Evolutionary conservation across 352 stramenopile species (phyloP).

Genomic region (Globisporangium spiculum): DNA sequence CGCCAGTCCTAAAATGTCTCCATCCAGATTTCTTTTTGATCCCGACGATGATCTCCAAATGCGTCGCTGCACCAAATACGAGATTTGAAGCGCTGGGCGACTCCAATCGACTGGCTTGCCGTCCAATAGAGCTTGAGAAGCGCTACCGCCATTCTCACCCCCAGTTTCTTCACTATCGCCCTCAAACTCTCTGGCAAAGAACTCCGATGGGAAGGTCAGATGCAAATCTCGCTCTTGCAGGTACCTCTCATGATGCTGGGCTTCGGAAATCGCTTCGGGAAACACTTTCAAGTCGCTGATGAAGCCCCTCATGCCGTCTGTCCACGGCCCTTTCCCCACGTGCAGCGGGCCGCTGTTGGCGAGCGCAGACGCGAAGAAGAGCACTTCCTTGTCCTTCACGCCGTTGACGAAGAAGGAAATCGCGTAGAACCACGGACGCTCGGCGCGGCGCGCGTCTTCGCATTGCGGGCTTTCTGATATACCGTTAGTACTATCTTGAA

Average conservation of each 20-base stretch:
- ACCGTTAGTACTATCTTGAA: background rate
- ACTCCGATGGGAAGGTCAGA: constrained; percentile 20
- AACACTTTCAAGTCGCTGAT: constrained; percentile 57
- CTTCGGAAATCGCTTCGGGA: constrained; percentile 21
- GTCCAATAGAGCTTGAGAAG: no score
- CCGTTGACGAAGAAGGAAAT: constrained; percentile 66
- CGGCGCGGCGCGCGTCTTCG: background rate
- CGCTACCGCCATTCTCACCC: no score
- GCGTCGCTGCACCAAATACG: constrained; percentile 35
- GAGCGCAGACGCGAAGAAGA: constrained; percentile 41
- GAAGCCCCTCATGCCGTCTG: constrained; percentile 60
- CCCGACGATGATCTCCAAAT: background rate
- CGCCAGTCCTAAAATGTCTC: background rate
- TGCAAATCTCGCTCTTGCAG: constrained; percentile 24
- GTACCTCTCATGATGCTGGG: constrained; percentile 29
- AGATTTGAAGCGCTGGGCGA: constrained; percentile 28
- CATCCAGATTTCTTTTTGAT: background rate
- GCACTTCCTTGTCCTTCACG: constrained; percentile 41
- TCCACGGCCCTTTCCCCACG: constrained; percentile 68
- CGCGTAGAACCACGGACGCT: constrained; percentile 36
- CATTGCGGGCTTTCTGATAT: constrained; percentile 13
- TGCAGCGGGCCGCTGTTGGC: constrained; percentile 61
- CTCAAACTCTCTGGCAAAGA: background rate
- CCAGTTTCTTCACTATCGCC: background rate
- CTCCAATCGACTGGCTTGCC: constrained; percentile 3